phyloP scores from a whole-genome alignment of 768 basidiomycete species.

The Sporobolomyces pararoseus region DNA sequence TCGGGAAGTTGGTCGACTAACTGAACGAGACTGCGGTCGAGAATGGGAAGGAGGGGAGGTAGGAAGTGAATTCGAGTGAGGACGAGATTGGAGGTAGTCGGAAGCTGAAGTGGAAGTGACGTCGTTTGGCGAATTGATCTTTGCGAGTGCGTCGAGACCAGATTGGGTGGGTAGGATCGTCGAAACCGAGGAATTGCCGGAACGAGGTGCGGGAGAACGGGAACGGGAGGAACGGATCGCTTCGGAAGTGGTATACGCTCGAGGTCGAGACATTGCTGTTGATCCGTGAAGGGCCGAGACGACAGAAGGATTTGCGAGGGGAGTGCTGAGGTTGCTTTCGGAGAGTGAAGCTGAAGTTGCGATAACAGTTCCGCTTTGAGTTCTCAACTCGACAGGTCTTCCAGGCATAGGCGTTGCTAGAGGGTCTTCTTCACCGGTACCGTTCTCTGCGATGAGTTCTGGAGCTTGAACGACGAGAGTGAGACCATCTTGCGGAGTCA shows the following conservation, averaged over 20 bases:
- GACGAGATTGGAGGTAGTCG: not conserved
- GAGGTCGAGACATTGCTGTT: not conserved
- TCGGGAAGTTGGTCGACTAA: conserved; percentile 8
- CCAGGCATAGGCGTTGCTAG: conserved; percentile 10
- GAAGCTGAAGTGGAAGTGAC: not conserved
- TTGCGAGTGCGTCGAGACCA: conserved; percentile 38
- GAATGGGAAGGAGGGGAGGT: conserved; percentile 17
- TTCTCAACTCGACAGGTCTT: not conserved
- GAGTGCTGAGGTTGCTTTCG: not conserved
- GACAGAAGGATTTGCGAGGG: conserved; percentile 1
- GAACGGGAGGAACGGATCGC: not conserved
- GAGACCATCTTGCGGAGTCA: conserved; percentile 6
- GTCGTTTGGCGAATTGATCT: conserved; percentile 28
- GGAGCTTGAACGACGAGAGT: conserved; percentile 39
- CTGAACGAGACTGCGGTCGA: conserved; percentile 13
- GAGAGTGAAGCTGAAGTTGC: conserved; percentile 2
- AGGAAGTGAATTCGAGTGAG: not conserved
- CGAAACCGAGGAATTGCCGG: not conserved
- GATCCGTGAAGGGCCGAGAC: conserved; percentile 3
- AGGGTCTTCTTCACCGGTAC: not conserved
- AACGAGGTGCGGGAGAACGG: not conserved
- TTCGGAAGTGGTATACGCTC: conserved; percentile 25
- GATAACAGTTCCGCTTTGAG: not conserved
- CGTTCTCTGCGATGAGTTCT: conserved; percentile 19
- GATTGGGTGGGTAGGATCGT: not conserved